Percentiles rank a stretch among this genome's conserved stretches.
Evolutionary conservation across 2,329 filamentous ascomycete genomes (phyloP).

Genomic region (Alternaria solani): DNA sequence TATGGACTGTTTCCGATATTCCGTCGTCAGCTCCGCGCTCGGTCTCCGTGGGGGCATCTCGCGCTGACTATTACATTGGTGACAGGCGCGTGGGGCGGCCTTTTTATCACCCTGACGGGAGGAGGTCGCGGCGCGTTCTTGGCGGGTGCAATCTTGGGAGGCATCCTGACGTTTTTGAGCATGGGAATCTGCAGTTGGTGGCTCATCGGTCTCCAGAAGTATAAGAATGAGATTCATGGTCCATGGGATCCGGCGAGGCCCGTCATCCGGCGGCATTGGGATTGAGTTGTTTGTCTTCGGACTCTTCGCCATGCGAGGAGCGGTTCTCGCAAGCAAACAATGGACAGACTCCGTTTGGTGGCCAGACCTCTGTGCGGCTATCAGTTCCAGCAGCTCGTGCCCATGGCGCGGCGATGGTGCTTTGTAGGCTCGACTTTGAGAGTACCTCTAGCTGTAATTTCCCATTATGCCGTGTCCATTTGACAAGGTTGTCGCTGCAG

Average conservation of each 20-base stretch:
- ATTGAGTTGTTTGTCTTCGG: conserved; percentile 43
- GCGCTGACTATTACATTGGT: conserved; percentile 78
- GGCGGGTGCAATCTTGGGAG: conserved; percentile 77
- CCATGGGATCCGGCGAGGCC: conserved; percentile 97
- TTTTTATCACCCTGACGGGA: conserved; percentile 68
- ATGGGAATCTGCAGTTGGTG: conserved; percentile 98
- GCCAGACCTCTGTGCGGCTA: conserved; percentile 34
- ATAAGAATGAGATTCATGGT: conserved; percentile 98
- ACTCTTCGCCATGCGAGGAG: conserved; percentile 25
- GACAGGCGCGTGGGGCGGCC: conserved; percentile 78
- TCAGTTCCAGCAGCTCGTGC: conserved; percentile 21
- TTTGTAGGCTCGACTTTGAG: conserved; percentile 28
- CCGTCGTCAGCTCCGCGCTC: conserved; percentile 82
- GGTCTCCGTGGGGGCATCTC: conserved; percentile 83
- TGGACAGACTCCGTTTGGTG: conserved; percentile 32
- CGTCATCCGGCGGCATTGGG: conserved; percentile 75
- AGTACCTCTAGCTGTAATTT: conserved; percentile 45
- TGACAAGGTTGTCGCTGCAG: conserved; percentile 35
- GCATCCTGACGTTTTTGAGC: conserved; percentile 75
- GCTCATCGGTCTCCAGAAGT: conserved; percentile 95
- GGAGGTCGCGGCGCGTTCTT: conserved; percentile 66
- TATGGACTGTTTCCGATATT: conserved; percentile 99
- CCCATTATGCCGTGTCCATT: conserved; percentile 40
- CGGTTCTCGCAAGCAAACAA: conserved; percentile 42
- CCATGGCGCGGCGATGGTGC: conserved; percentile 28